Evolutionary conservation across 2,329 filamentous ascomycete species (phyloP).

Genomic region (Exophiala lecanii-corni): DNA sequence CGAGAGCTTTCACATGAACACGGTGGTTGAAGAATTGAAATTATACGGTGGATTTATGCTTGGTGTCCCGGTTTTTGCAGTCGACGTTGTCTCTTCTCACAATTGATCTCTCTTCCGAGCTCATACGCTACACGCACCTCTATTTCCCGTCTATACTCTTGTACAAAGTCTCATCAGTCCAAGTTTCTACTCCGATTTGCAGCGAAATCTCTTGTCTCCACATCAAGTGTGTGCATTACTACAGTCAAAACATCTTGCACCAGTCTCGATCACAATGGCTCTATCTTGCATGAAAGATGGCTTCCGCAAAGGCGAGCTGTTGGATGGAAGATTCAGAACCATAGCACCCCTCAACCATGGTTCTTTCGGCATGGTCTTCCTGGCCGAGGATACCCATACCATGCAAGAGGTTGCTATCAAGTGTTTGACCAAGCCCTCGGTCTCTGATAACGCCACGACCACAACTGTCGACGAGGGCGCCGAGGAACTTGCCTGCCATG

Average conservation of each 20-base stretch:
- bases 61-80: slow-evolving; percentile 20
- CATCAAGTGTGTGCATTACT: not conserved
- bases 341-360: slow-evolving; percentile 95
- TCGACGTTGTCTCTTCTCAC: slow-evolving; percentile 16
- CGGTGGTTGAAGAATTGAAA: slow-evolving; percentile 20
- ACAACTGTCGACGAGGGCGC: slow-evolving; percentile 58
- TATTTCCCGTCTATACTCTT: slow-evolving; percentile 23
- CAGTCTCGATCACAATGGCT: slow-evolving; percentile 2
- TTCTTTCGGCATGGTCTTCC: slow-evolving; percentile 98
- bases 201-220: slow-evolving; percentile 11
- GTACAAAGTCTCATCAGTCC: slow-evolving; percentile 19
- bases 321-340: slow-evolving; percentile 85
- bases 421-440: slow-evolving; percentile 76
- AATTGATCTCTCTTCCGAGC: slow-evolving; percentile 15
- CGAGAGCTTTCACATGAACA: slow-evolving; percentile 21
- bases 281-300: slow-evolving; percentile 87
- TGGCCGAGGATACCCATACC: slow-evolving; percentile 74
- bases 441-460: slow-evolving; percentile 42
- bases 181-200: slow-evolving; percentile 8
- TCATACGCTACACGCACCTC: slow-evolving; percentile 10
- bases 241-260: not conserved
- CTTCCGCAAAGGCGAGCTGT: slow-evolving; percentile 72
- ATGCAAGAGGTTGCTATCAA: slow-evolving; percentile 87
- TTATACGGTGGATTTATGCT: slow-evolving; percentile 23
- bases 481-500: slow-evolving; percentile 64